A percentile compares a stretch with the other conserved stretches of the same genome.
These are phyloP conservation scores for Elongisporangium prolatum DNA, from an alignment of 352 stramenopile species.

Conservation along the genomic window DNA sequence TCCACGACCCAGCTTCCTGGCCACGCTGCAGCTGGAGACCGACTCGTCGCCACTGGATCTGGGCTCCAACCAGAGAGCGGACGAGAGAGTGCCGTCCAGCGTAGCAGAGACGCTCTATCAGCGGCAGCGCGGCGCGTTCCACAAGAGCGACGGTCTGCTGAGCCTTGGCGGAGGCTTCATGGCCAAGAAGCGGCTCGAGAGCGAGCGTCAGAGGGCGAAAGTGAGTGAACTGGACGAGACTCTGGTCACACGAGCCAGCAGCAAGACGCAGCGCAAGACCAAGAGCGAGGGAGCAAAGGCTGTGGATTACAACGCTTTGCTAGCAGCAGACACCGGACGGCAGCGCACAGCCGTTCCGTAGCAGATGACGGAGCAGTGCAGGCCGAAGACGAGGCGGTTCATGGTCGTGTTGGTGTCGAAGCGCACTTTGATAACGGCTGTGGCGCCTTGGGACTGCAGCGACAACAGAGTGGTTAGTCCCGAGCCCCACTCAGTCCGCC, in stretches of 20 bases:
- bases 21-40: constrained; percentile 22
- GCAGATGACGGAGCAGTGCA: constrained; percentile 77
- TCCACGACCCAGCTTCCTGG: constrained; percentile 22
- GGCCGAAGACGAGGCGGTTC: constrained; percentile 80
- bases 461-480: background rate
- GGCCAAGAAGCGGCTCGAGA: constrained; percentile 13
- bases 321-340: constrained; percentile 14
- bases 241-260: background rate
- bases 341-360: constrained; percentile 77
- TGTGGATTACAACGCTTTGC: background rate
- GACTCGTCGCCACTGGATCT: background rate
- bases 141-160: constrained; percentile 9
- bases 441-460: constrained; percentile 57
- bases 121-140: constrained; percentile 9
- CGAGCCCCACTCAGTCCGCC: background rate
- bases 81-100: background rate
- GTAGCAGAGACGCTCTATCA: constrained; percentile 5
- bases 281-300: background rate
- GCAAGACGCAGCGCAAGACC: background rate
- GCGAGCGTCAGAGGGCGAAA: background rate
- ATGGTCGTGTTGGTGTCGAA: constrained; percentile 85
- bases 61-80: background rate
- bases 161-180: constrained; percentile 38
- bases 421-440: constrained; percentile 69
- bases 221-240: background rate